phyloP scores from a whole-genome alignment of 306 rosid genomes.

The Pyrus bretschneideri region DNA sequence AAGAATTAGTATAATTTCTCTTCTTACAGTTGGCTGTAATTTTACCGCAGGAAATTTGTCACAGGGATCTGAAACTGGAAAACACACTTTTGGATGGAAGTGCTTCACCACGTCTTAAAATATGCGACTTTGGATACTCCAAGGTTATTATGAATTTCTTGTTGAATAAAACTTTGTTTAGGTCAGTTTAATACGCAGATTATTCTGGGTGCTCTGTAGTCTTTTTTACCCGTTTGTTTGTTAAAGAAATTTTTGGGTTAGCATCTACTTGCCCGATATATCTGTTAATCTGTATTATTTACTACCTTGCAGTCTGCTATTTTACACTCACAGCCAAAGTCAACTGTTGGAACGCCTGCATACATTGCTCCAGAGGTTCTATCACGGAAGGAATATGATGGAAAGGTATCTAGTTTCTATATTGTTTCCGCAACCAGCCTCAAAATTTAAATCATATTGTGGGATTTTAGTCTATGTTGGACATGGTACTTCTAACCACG shows the following conservation, averaged over 20 bases:
- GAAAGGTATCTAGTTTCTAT: constrained; percentile 53
- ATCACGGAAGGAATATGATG: constrained; percentile 69
- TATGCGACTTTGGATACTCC: constrained; percentile 93
- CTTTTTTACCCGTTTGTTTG: neutral
- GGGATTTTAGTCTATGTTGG: neutral
- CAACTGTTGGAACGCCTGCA: constrained; percentile 94
- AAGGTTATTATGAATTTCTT: constrained; percentile 45
- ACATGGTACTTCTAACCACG: neutral
- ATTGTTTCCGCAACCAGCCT: neutral
- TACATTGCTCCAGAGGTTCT: constrained; percentile 91
- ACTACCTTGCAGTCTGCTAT: constrained; percentile 55
- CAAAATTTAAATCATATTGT: neutral
- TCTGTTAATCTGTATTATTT: neutral
- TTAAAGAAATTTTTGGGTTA: neutral
- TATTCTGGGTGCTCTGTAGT: neutral
- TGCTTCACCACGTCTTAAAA: constrained; percentile 78
- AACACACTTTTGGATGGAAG: constrained; percentile 84
- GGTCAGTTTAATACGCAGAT: neutral
- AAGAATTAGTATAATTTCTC: neutral
- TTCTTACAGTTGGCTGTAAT: neutral
- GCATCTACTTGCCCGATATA: neutral
- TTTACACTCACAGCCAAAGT: constrained; percentile 84
- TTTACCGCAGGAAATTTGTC: constrained; percentile 73
- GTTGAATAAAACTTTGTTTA: neutral
- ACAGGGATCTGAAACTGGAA: constrained; percentile 90